A percentile compares a stretch with the other conserved stretches of the same genome.
Conservation (phyloP, 108 stramenopile genomes). For the Parietichytrium sp. region DNA sequence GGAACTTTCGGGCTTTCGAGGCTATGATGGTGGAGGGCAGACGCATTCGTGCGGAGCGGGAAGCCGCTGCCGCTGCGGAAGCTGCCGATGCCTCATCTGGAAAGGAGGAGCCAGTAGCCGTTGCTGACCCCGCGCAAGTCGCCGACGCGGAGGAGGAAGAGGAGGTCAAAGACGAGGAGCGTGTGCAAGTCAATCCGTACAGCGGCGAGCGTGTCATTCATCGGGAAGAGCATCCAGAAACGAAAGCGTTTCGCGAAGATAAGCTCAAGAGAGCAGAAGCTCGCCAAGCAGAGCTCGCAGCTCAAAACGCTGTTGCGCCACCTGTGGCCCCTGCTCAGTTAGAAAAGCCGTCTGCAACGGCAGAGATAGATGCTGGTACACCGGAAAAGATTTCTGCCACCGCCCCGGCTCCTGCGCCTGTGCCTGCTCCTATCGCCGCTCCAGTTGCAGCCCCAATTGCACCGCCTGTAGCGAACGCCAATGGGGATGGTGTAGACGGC, state of each 20-base stretch:
- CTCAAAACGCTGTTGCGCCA: not conserved
- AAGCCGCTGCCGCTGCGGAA: not conserved
- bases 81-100: not conserved
- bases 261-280: not conserved
- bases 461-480: no score
- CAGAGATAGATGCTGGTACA: no score
- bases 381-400: no score
- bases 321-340: not conserved
- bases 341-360: no score
- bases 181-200: not conserved
- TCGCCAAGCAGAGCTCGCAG: not conserved
- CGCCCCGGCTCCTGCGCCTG: no score
- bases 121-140: not conserved
- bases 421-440: no score
- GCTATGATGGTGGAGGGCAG: constrained; percentile 36
- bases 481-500: no score
- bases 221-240: not conserved
- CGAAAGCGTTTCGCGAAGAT: constrained; percentile 11
- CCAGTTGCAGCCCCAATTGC: no score
- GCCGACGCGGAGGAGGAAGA: not conserved
- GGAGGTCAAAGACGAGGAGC: no score
- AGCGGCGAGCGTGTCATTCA: not conserved
- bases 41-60: constrained; percentile 36
- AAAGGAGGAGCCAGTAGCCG: not conserved
- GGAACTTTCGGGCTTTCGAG: constrained; percentile 36